Conservation (phyloP, 441 rosid genomes). For the Pelargonium fulgidum region DNA sequence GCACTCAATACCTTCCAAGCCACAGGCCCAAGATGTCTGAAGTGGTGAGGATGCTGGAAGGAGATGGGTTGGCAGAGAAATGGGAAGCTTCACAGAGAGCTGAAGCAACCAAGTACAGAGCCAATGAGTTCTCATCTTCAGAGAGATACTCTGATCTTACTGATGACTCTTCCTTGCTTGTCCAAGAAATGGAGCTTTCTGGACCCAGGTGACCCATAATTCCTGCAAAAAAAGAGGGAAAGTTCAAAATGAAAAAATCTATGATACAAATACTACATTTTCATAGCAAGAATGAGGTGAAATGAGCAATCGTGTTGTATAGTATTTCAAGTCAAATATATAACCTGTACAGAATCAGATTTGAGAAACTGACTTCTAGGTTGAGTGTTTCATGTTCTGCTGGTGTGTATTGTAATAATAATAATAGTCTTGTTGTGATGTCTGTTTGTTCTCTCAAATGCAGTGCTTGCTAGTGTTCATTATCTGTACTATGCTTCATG, state of each 20-base stretch:
- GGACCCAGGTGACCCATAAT: slow-evolving; percentile 58
- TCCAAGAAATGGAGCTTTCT: slow-evolving; percentile 89
- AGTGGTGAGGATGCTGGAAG: slow-evolving; percentile 93
- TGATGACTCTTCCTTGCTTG: slow-evolving; percentile 65
- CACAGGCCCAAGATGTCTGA: slow-evolving; percentile 90
- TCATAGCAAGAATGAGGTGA: slow-evolving; percentile 7
- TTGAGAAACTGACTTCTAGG: slow-evolving; percentile 25
- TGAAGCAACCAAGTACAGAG: slow-evolving; percentile 46
- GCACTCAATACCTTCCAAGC: slow-evolving; percentile 76
- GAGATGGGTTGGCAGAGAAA: slow-evolving; percentile 87
- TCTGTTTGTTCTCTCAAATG: no score
- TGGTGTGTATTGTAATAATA: neutral
- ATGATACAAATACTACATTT: slow-evolving; percentile 1
- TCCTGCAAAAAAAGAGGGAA: slow-evolving; percentile 17
- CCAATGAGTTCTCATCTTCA: slow-evolving; percentile 54
- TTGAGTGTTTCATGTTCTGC: slow-evolving; percentile 19
- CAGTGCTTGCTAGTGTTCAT: no score
- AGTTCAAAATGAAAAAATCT: slow-evolving; percentile 4
- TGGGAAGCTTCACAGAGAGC: slow-evolving; percentile 87
- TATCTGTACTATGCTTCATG: no score
- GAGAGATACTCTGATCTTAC: slow-evolving; percentile 78
- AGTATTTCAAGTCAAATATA: slow-evolving; percentile 20
- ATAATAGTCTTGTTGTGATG: no score
- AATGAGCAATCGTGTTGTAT: slow-evolving; percentile 24
- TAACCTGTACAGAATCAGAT: slow-evolving; percentile 33